Percentiles rank a stretch among this genome's conserved stretches.
These are phyloP conservation scores for Centrapalus pauciflorus DNA, from an alignment of 129 eudicot genomes.

Conservation along the genomic window DNA sequence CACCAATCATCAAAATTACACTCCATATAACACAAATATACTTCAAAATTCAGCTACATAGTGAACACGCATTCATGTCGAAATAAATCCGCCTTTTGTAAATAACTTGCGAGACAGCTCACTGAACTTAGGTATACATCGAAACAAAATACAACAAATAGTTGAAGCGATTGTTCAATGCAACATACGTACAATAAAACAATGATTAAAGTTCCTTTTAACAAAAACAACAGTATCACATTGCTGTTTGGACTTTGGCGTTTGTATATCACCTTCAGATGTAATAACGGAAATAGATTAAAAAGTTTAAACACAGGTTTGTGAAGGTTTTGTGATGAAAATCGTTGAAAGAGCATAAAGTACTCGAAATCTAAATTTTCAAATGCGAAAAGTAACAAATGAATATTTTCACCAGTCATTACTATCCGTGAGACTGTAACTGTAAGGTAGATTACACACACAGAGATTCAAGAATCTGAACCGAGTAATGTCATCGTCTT, in stretches of 20 bases:
- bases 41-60: not conserved
- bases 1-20: constrained; percentile 5
- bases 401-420: constrained; percentile 13
- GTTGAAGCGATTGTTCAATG: not conserved
- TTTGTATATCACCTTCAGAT: not conserved
- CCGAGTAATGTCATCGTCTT: not conserved
- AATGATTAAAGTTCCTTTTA: not conserved
- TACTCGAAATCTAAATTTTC: not conserved
- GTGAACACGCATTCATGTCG: not conserved
- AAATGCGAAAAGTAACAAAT: not conserved
- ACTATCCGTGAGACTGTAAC: too few species aligned
- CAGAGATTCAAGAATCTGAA: constrained; percentile 5
- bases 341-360: not conserved
- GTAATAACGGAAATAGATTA: not conserved
- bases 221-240: not conserved
- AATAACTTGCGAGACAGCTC: not conserved
- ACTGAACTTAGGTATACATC: not conserved
- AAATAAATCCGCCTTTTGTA: not conserved
- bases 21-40: not conserved
- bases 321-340: not conserved
- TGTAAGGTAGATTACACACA: not conserved
- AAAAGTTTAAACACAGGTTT: not conserved
- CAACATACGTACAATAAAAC: not conserved
- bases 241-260: too few species aligned
- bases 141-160: constrained; percentile 1